Evolutionary conservation across 371 early-diverging fungal species (phyloP).

Genomic region (Mucor piriformis): DNA sequence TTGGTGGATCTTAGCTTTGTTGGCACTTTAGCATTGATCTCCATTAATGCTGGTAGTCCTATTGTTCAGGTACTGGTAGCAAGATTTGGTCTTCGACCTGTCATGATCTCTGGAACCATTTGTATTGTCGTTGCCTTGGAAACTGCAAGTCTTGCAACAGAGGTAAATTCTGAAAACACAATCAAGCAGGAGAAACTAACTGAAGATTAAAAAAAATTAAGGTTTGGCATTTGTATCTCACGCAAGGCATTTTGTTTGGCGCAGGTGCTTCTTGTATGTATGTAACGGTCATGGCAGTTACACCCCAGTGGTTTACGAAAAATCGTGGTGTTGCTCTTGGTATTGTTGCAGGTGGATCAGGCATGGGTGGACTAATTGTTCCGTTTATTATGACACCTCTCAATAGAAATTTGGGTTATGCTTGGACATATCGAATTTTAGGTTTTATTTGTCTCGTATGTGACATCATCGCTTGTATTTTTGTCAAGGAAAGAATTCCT

Average conservation of each 20-base stretch:
- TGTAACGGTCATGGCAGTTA: conserved; percentile 42
- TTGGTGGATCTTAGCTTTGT: conserved; percentile 42
- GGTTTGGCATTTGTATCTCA: conserved; percentile 44
- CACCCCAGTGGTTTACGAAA: conserved; percentile 77
- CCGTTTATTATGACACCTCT: conserved; percentile 65
- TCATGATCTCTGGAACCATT: conserved; percentile 29
- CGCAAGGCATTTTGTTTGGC: conserved; percentile 34
- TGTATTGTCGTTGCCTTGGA: conserved; percentile 34
- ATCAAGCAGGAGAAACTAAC: conserved; percentile 7
- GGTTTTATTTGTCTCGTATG: conserved; percentile 49
- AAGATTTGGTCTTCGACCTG: conserved; percentile 25
- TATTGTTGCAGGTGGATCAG: conserved; percentile 79
- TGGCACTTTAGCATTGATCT: conserved; percentile 39
- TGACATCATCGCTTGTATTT: conserved; percentile 18
- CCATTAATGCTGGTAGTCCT: conserved; percentile 37
- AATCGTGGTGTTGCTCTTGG: conserved; percentile 75
- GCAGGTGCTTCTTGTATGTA: conserved; percentile 50
- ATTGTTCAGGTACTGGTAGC: conserved; percentile 32
- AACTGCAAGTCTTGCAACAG: conserved; percentile 37
- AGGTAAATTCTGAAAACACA: conserved; percentile 42
- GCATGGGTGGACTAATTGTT: conserved; percentile 77
- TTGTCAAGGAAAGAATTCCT: conserved; percentile 46
- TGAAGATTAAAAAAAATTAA: conserved; percentile 17
- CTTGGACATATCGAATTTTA: conserved; percentile 61
- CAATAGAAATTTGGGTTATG: conserved; percentile 55